Percentiles rank a stretch among this genome's conserved stretches.
Evolutionary conservation across 257 asterid species (phyloP).

Genomic region (Solanum bukasovii): DNA sequence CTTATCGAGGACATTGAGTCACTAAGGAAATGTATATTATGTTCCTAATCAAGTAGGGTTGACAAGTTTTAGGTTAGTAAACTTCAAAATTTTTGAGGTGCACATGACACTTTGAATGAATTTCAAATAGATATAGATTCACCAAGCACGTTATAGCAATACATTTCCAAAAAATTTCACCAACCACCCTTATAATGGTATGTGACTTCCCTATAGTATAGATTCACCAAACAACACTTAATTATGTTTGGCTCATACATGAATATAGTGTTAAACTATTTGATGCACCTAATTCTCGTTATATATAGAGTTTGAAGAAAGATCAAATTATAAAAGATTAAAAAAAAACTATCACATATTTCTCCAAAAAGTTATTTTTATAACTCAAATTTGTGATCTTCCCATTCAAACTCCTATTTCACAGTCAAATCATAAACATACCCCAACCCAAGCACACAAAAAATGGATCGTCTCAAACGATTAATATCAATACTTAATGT

Average conservation of each 20-base stretch:
- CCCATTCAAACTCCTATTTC: no score
- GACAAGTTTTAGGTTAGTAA: not conserved
- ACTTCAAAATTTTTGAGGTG: fast-evolving
- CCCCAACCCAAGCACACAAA: not conserved
- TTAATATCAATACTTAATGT: not conserved
- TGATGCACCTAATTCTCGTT: not conserved
- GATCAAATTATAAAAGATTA: no score
- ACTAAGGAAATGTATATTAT: not conserved
- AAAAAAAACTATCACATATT: no score
- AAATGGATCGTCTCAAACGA: not conserved
- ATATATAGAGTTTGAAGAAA: no score
- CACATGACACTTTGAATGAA: not conserved
- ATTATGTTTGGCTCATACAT: not conserved
- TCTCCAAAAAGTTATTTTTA: no score
- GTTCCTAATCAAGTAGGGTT: not conserved
- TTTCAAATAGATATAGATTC: no score
- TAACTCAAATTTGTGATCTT: not conserved
- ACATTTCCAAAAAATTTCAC: not conserved
- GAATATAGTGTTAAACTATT: no score
- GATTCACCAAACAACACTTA: not conserved
- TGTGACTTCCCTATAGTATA: not conserved
- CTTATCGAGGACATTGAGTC: not conserved
- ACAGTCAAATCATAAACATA: not conserved
- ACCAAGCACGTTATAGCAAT: not conserved
- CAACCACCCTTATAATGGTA: not conserved